Evolutionary conservation across 257 asterid species (phyloP), one percentile per base, ranked within the genome.

Genomic region (Nicotiana undulata): DNA sequence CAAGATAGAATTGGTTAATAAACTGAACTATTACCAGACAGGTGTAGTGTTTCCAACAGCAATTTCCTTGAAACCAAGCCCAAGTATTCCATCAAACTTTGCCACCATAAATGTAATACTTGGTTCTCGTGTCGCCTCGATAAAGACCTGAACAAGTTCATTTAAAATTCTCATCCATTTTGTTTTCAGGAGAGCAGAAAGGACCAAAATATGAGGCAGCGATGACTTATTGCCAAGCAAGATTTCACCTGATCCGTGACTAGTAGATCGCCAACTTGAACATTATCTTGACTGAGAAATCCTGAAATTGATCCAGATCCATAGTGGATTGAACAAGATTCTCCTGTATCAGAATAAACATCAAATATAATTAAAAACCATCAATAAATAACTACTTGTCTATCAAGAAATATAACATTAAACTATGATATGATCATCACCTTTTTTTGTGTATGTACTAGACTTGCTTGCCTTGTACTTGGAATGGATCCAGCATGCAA

Each of bases 61-160:
- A 82, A 93, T 92, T 86, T 95, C 98, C 86, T 90, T 97, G 91
- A 95, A 93, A 61, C 97, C 99, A 58, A 95, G 99, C 64, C 99
- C 99, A 26, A 95, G 87, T 70, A 95, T 89, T 58, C 99, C 99
- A 85, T 95, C 99, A 82, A 95, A 95, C 85, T 92, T 92, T 29
- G 91, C 92, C 18, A 93, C 24, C 79, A 91, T 83, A 86, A 95
- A 95, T 76, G 96, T 76, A 52, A 93, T 90, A 85, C 97, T 89
- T 83, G 93, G 94, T 88, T 95, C 99, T 49, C 80, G 74, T 26
- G 96, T 90, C 44, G 97, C 88, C 85, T 95, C 99, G 52, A 95
- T 92, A 65, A 95, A 95, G 65, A 85, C 93, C 99, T 95, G 88
- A 44, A 83, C 61, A 52, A 28, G 16, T 72, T 72, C 40, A 46